These are phyloP conservation scores for Halteria grandinella DNA, from an alignment of 73 alveolate species.

Conservation along the genomic window DNA sequence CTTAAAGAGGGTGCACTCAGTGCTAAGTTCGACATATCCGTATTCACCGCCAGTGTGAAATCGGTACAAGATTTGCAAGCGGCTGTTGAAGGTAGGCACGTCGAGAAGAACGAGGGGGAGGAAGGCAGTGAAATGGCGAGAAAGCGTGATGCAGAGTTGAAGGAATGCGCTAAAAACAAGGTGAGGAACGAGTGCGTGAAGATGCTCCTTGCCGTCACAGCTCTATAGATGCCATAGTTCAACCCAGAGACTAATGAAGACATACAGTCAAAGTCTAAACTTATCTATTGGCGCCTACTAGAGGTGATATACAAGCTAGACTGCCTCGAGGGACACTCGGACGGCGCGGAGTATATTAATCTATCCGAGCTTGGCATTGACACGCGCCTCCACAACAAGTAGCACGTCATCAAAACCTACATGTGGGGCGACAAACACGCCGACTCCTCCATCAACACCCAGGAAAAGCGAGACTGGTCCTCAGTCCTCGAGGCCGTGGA, in stretches of 20 bases:
- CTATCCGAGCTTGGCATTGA: constrained; percentile 14
- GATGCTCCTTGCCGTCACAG: constrained; percentile 30
- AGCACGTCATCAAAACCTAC: background rate
- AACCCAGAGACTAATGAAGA: constrained; percentile 7
- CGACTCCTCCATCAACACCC: no score
- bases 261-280: constrained; percentile 2
- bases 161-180: no score
- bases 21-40: constrained; percentile 22
- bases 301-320: constrained; percentile 26
- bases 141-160: no score
- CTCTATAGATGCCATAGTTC: background rate
- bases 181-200: constrained; percentile 36
- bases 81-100: background rate
- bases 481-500: constrained; percentile 66
- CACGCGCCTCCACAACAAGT: constrained; percentile 23
- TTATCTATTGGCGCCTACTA: constrained; percentile 39
- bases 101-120: constrained; percentile 45
- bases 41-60: background rate
- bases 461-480: constrained; percentile 58
- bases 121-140: no score
- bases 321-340: constrained; percentile 8
- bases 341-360: constrained; percentile 14
- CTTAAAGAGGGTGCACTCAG: constrained; percentile 29
- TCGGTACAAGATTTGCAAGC: constrained; percentile 12
- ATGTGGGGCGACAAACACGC: constrained; percentile 12